A percentile compares a stretch with the other conserved stretches of the same genome.
These are phyloP conservation scores for Grosmannia serpens DNA, from an alignment of 2,329 filamentous ascomycete genomes.

Conservation along the genomic window DNA sequence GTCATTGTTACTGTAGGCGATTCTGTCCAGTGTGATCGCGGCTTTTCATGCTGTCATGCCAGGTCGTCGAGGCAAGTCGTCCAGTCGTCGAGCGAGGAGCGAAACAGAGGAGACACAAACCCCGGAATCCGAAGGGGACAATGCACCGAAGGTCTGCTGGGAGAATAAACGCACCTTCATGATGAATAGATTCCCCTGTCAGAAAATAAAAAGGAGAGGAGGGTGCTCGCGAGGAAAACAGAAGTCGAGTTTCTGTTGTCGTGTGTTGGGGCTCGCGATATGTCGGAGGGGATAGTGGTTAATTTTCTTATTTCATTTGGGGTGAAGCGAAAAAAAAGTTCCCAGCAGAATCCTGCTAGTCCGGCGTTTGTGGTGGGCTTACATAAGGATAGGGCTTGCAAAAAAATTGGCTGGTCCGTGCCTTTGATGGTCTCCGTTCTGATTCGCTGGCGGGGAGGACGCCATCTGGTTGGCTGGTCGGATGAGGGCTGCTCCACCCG, in stretches of 20 bases:
- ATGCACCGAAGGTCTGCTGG: neutral
- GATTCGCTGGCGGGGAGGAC: neutral
- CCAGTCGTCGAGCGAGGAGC: neutral
- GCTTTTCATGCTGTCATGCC: neutral
- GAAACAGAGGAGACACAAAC: neutral
- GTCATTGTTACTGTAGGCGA: neutral
- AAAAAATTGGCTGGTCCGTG: conserved; percentile 4
- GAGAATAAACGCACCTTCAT: conserved; percentile 12
- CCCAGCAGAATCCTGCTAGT: conserved; percentile 1
- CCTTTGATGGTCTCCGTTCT: neutral
- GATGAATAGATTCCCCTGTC: conserved; percentile 6
- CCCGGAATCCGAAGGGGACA: neutral
- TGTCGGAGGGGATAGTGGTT: neutral
- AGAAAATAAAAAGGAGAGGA: conserved; percentile 6
- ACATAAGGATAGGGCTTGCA: conserved; percentile 13
- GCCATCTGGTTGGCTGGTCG: neutral
- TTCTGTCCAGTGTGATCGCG: neutral
- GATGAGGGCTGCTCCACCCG: neutral
- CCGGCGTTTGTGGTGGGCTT: conserved; percentile 10
- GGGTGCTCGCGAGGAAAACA: conserved; percentile 6
- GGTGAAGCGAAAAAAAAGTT: conserved; percentile 10
- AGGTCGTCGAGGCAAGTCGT: neutral
- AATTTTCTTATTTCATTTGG: conserved; percentile 1
- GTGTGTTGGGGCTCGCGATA: conserved; percentile 5
- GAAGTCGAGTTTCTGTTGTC: conserved; percentile 4